phyloP scores from a whole-genome alignment of 768 basidiomycete species.

The Dioszegia hungarica region DNA sequence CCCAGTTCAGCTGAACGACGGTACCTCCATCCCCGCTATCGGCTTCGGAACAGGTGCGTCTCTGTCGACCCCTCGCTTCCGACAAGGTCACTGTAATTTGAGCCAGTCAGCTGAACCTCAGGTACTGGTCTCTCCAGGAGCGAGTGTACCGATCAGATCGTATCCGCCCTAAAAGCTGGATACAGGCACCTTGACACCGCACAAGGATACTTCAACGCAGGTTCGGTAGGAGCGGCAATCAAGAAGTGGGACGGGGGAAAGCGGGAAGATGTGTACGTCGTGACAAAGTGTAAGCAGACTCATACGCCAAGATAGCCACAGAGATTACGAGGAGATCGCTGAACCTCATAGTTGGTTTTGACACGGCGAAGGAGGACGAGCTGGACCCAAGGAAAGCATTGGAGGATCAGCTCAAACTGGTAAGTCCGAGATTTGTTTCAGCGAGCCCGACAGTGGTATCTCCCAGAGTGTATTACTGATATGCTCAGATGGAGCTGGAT shows the following conservation, averaged over 20 bases:
- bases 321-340: too few relatives aligned
- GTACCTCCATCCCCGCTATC: slow-evolving; percentile 22
- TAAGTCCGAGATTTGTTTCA: slow-evolving; percentile 49
- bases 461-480: background rate
- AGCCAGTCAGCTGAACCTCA: background rate
- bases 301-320: too few relatives aligned
- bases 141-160: slow-evolving; percentile 14
- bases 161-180: slow-evolving; percentile 33
- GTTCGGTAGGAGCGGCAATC: slow-evolving; percentile 43
- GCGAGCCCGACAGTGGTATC: too few relatives aligned
- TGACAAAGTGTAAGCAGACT: slow-evolving; percentile 48
- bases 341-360: slow-evolving; percentile 1
- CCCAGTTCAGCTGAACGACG: slow-evolving; percentile 33
- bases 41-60: slow-evolving; percentile 31
- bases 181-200: slow-evolving; percentile 45
- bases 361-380: background rate
- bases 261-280: slow-evolving; percentile 55
- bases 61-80: too few relatives aligned
- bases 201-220: slow-evolving; percentile 45
- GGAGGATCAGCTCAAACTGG: slow-evolving; percentile 56
- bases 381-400: slow-evolving; percentile 54
- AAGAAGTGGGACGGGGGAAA: slow-evolving; percentile 30
- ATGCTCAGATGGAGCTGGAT: slow-evolving; percentile 11
- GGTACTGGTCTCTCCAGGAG: background rate
- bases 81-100: too few relatives aligned